Evolutionary conservation across 2,329 filamentous ascomycete species (phyloP), one percentile per base, ranked within the genome.

Genomic region (Phaeosphaeria sp.): DNA sequence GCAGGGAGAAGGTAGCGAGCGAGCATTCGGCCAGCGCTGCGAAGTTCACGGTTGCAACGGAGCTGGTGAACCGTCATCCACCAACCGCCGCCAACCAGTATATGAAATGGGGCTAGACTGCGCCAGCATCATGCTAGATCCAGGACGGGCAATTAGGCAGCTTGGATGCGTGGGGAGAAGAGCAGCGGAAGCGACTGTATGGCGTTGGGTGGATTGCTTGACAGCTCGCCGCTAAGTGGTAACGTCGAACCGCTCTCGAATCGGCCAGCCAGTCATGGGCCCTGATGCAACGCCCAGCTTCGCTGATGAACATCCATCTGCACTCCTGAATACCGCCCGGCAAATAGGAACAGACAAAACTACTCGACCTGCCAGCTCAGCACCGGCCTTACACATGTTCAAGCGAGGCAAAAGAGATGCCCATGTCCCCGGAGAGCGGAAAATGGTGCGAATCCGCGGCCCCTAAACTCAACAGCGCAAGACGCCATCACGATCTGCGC

Each of bases 41-140:
- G 22, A 30, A 11, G 51, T 40, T 53, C 43, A 52, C 27, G 50
- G 36, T 39, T 39, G 36, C 64, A 63, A 60, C 53, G 68, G 67
- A 66, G 65, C 63, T 63, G 62, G 61, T 64, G 58, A 67, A 64
- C 61, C 62, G 60, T 65, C 22, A 39, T 45, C 60, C 53, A 59
- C 58, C 60, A 58, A 62, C 60, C 47, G 53, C 56, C 60, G 58
- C 62, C 60, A 55, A 56, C 59, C 57, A 63, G 55, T 59, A 59
- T 64, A 69, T 64, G 46, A 56, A 18, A 17, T 56, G 51, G 63
- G 57, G 57, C 61, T 56, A 58, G 59, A 56, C 61, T 58, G 58
- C 59, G 66, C 64, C 62, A 61, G 53, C 63, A 51, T 51, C 61
- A 59, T 64, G 60, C 68, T 69, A 71, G 64, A 67, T 65, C 59